Evolutionary conservation across 176 grass and related monocot genomes (phyloP).

Genomic region (Eragrostis nindensis): DNA sequence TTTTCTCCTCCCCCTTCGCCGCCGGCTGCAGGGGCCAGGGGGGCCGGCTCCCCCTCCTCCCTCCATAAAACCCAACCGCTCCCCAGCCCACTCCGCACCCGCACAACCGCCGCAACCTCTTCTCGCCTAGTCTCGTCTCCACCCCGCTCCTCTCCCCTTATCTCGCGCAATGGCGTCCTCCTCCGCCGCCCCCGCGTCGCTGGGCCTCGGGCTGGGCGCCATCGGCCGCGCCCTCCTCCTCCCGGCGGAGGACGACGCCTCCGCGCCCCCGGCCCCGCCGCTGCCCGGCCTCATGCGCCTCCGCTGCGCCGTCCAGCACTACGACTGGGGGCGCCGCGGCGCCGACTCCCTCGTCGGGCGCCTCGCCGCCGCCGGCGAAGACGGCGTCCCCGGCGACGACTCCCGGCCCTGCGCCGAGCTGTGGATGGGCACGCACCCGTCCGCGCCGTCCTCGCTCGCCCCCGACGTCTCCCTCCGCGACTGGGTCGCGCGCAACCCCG

Average conservation of each 20-base stretch:
- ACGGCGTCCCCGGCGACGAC: not conserved
- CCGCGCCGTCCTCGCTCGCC: conserved; percentile 63
- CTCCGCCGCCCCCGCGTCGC: conserved; percentile 18
- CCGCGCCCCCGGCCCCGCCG: not conserved
- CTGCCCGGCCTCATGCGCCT: conserved; percentile 35
- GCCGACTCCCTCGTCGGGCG: conserved; percentile 62
- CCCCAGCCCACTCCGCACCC: not conserved
- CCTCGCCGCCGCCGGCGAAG: conserved; percentile 36
- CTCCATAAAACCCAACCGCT: not conserved
- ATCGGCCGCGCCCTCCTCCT: conserved; percentile 27
- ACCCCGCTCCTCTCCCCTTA: not conserved
- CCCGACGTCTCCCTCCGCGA: conserved; percentile 54
- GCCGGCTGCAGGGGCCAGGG: too few relatives aligned
- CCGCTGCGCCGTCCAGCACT: conserved; percentile 77
- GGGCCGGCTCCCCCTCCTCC: not conserved
- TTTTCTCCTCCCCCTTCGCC: too few relatives aligned
- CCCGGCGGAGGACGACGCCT: not conserved
- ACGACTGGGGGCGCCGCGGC: conserved; percentile 78
- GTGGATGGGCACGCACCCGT: conserved; percentile 90
- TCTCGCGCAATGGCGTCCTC: conserved; percentile 53
- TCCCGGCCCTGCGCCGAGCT: conserved; percentile 74
- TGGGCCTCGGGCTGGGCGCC: conserved; percentile 15
- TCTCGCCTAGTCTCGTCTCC: too few relatives aligned
- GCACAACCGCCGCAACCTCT: not conserved
- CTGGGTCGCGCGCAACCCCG: conserved; percentile 65